Evolutionary conservation across 495 filamentous ascomycete species (phyloP), one percentile per base, ranked within the genome.

Genomic region (Penicillium lagena): DNA sequence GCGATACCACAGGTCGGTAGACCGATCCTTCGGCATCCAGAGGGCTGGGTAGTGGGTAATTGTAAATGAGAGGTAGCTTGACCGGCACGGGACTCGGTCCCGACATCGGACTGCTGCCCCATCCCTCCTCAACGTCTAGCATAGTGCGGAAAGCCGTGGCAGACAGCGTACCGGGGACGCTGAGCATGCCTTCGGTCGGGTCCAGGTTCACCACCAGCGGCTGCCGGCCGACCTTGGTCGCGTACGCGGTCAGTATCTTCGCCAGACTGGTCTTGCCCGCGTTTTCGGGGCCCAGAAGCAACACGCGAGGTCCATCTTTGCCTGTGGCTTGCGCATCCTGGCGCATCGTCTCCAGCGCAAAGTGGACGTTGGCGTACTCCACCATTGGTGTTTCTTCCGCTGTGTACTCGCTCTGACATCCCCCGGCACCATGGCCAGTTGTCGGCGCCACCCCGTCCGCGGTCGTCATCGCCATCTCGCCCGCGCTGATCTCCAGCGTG

Each of bases 1-100:
- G 75, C 30, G 83, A 85, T 34, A 87, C 66, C 45, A 97, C 58
- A 1, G 82, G 79, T 63, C 80, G 86, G 60, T 82, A 96, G 10
- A 90, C 59, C 35, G 71, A 73, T 27, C 77, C 70, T 41, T 90
- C 86, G 7, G 87, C 86, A 47, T 93, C 85, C 9, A 72, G 54
- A 4, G 88, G 81, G 47, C 71, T 83, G 34, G 79, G 72, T 42
- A 87, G 70, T 9, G 90, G 90, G 64, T 89, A 90, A 54, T 87
- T 87, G 55, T 96, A 96, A n/a, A 90, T 87, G 43, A 97, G 64
- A 13, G 94, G 94, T 51, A 93, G 67, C 68, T 96, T 97, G 17
- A 95, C 87, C 1, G 93, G 89, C 12, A 93, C 78, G 10, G 81
- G 77, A 48, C 83, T 93, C 7, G 94, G 90, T 2, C 90, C 91